These are phyloP conservation scores for Mimosa pudica DNA, from an alignment of 306 rosid genomes.

Conservation along the genomic window DNA sequence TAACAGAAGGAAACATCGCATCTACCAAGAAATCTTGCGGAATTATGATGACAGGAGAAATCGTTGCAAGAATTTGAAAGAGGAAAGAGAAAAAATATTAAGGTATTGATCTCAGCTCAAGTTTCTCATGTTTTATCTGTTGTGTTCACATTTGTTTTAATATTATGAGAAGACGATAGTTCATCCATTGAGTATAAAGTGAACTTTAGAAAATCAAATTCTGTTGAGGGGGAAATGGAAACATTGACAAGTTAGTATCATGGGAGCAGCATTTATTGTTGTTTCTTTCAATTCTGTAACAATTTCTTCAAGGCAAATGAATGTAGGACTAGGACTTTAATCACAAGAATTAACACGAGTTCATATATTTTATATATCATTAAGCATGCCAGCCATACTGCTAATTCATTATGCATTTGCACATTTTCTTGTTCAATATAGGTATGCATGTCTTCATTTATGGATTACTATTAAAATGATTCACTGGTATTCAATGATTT, in stretches of 20 bases:
- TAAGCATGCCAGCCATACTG: background rate
- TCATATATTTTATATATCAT: background rate
- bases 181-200: background rate
- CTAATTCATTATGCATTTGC: background rate
- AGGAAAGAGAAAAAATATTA: conserved; percentile 57
- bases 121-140: conserved; percentile 15
- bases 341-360: too few relatives aligned
- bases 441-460: conserved; percentile 12
- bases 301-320: conserved; percentile 6
- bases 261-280: background rate
- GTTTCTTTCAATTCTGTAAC: background rate
- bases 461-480: background rate
- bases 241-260: background rate
- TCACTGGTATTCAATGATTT: background rate
- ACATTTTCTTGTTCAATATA: background rate
- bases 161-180: background rate
- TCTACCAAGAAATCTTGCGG: conserved; percentile 47
- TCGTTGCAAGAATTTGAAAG: conserved; percentile 47
- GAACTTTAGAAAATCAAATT: background rate
- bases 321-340: background rate
- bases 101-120: conserved; percentile 53
- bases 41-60: conserved; percentile 48
- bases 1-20: conserved; percentile 38
- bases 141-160: background rate
- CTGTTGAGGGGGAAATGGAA: background rate